These are phyloP conservation scores for Vanderwaltozyma yarrowii DNA, from an alignment of 805 yeast species.

Conservation along the genomic window DNA sequence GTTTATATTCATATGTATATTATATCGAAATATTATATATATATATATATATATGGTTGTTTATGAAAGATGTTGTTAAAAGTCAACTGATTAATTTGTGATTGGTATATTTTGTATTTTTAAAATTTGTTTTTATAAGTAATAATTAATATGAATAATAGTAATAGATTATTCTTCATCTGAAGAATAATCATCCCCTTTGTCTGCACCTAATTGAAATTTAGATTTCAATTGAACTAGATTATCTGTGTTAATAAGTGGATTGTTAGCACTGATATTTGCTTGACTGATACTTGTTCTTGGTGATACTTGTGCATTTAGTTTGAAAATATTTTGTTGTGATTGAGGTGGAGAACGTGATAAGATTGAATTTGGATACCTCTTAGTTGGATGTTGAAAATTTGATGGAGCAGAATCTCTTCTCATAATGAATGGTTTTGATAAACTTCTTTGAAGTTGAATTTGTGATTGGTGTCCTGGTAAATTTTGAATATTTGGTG, in stretches of 20 bases:
- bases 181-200: not conserved
- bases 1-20: too few relatives aligned
- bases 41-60: too few relatives aligned
- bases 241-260: slow-evolving; percentile 1
- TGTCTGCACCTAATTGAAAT: slow-evolving; percentile 1
- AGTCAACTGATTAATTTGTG: too few relatives aligned
- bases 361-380: slow-evolving; percentile 6
- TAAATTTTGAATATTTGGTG: not conserved
- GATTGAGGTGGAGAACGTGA: slow-evolving; percentile 17
- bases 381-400: slow-evolving; percentile 4
- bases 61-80: too few relatives aligned
- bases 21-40: too few relatives aligned
- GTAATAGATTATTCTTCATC: not conserved
- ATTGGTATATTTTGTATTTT: too few relatives aligned
- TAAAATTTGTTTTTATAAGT: too few relatives aligned
- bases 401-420: slow-evolving; percentile 7
- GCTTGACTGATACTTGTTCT: slow-evolving; percentile 1
- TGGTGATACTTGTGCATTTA: not conserved
- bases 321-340: not conserved
- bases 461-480: slow-evolving; percentile 3
- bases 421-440: slow-evolving; percentile 14
- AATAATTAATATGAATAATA: too few relatives aligned
- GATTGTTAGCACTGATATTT: slow-evolving; percentile 1
- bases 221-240: not conserved
- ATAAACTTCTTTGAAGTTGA: slow-evolving; percentile 9